Evolutionary conservation across 441 rosid species (phyloP), one percentile per base, ranked within the genome.

Genomic region (Populus tomentosa): DNA sequence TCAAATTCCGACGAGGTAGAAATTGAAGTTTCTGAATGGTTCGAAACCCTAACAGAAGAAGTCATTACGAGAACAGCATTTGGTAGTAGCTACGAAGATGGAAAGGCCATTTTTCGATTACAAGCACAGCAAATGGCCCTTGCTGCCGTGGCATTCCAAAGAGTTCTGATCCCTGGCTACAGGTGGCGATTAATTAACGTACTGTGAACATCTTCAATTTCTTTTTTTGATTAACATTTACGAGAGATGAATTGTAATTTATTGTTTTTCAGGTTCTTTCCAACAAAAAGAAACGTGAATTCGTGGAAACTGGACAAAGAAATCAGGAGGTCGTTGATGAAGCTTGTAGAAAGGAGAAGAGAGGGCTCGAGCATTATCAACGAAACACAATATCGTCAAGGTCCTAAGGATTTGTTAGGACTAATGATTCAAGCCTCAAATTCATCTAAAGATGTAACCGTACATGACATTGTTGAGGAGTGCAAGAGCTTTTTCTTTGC

Each of bases 401-500:
- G 74, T 36, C 83, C 89, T 0, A 94, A 91, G 77, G 99, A 96
- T 82, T 77, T 96, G 84, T 36, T 96, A 33, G 99, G 97, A 14
- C 75, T 94, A 8, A 96, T 96, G 99, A 91, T 96, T 56, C 80
- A 90, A 32, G 97, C 97, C 23, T 89, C 91, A 7, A 72, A 83
- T 30, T 77, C 85, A 6, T 71, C 81, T 36, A 42, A 82, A 23
- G 78, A 85, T 50, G 84, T 96, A 75, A 89, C 89, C 18, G 91
- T 87, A 14, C 76, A 86, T 23, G 99, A 96, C 89, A 94, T 96
- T 6, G 90, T 94, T 20, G 99, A 92, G 82, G 99, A 96, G 81
- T 96, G 99, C 87, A 96, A 92, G 83, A 87, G 93, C 83, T 96
- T 96, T 81, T 92, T 96, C 90, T 96, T 96, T 76, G 99, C 99